Base-by-base conservation (phyloP, 805 yeast species). In the Cyberlindnera misumaiensis region DNA sequence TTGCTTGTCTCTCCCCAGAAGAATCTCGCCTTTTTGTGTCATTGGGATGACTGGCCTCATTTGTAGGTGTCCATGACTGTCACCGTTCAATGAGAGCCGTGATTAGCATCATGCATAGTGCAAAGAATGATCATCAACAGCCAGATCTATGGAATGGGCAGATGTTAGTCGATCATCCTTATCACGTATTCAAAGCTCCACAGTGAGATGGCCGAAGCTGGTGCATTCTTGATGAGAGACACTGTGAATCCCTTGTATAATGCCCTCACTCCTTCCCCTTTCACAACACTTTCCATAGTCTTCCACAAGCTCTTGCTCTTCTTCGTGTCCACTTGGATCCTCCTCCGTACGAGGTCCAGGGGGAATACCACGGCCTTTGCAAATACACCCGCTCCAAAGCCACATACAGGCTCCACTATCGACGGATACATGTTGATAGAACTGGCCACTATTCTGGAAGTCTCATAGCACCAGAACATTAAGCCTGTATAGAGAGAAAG, bases 341-440 rank as follows among this genome's bases (percentile, higher is more conserved):
- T 65, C 52, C 87, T 78, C 16, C 96, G 67, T 3, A 89, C 56
- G 0, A 95, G 76, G 57, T 93, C 98, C 32, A 93, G 56, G 0
- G 98, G 98, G 59, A 86, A 93, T 0, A 86, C 79, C 0, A 77
- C 46, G 0, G 78, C 72, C 57, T 93, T 93, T 11, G 95, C 73
- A 3, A 76, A 47, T 0, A 77, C 66, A 0, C 97, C 97, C 0
- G 96, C 95, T 0, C 76, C 35, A 28, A 86, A 64, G 32, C 96
- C 83, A 56, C 90, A 73, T 27, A 73, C 41, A 6, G 80, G 76
- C 48, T 78, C 80, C 25, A 68, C 35, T 28, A 46, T 20, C 11
- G 51, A 20, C 15, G 44, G 47, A 28, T 43, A 42, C 3, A 36
- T 34, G 4, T 40, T 40, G n/a, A 46, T 29, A 17, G 36, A 38